phyloP scores from a whole-genome alignment of 2,329 filamentous ascomycete species.

The Arthrobotrys megalospora region DNA sequence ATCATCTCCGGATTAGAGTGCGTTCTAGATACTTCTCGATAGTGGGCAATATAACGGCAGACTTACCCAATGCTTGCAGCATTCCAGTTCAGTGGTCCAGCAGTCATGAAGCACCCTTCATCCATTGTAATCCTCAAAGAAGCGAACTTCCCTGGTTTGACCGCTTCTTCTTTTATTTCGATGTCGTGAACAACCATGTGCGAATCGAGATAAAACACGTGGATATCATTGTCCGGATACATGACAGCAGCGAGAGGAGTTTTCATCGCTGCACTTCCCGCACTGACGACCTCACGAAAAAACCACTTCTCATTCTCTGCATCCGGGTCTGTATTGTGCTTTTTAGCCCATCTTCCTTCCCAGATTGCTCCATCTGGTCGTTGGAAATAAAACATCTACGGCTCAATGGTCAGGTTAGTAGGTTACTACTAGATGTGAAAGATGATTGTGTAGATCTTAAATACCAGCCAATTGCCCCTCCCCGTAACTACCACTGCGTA shows the following conservation, averaged over 20 bases:
- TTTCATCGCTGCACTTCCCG: neutral
- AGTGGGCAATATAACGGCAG: neutral
- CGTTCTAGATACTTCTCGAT: neutral
- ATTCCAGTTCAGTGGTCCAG: neutral
- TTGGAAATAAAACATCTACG: neutral
- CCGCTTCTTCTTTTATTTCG: conserved; percentile 3
- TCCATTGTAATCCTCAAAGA: neutral
- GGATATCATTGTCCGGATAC: conserved; percentile 2
- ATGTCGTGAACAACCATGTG: neutral
- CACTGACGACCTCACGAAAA: neutral
- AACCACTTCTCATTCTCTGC: neutral
- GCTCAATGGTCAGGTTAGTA: neutral
- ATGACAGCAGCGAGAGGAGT: neutral
- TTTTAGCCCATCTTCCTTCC: neutral
- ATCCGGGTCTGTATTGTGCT: neutral
- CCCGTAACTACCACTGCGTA: neutral
- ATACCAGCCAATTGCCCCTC: neutral
- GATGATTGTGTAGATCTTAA: neutral
- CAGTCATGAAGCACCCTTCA: conserved; percentile 2
- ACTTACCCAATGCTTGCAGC: neutral
- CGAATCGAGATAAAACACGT: neutral
- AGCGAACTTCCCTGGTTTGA: neutral
- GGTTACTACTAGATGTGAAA: neutral
- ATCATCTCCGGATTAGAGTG: neutral
- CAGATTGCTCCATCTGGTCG: neutral